These are phyloP conservation scores for Actinomucor elegans DNA, from an alignment of 371 early-diverging fungal species.

Conservation along the genomic window DNA sequence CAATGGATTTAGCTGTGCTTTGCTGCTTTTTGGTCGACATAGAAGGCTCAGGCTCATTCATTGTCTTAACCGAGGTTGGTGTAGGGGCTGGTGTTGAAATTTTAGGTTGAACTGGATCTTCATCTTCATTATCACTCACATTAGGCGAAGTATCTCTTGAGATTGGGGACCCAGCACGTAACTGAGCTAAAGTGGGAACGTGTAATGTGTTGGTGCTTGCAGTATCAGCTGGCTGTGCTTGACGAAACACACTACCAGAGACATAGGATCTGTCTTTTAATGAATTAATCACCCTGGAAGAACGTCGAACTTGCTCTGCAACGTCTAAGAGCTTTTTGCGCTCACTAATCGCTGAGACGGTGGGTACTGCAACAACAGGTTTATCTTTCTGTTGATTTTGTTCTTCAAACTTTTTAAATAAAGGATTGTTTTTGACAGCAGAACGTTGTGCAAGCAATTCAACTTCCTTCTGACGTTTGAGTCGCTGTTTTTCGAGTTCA, in stretches of 20 bases:
- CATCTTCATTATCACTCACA: slow-evolving; percentile 14
- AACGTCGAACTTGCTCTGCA: slow-evolving; percentile 20
- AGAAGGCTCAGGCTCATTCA: neutral
- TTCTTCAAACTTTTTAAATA: slow-evolving; percentile 31
- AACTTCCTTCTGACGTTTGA: slow-evolving; percentile 27
- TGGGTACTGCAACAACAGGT: neutral
- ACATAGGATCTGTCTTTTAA: slow-evolving; percentile 28
- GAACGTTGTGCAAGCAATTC: slow-evolving; percentile 28
- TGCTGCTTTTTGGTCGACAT: neutral
- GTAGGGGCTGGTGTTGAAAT: neutral
- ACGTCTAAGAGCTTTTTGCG: slow-evolving; percentile 9
- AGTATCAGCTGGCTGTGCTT: slow-evolving; percentile 1
- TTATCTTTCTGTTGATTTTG: slow-evolving; percentile 3
- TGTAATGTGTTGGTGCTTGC: neutral
- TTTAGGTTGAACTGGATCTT: neutral
- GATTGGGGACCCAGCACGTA: slow-evolving; percentile 7
- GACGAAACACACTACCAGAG: slow-evolving; percentile 28
- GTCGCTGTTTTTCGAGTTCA: slow-evolving; percentile 23
- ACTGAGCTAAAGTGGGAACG: slow-evolving; percentile 12
- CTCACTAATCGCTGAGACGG: slow-evolving; percentile 10
- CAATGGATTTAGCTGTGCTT: neutral
- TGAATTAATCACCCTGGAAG: slow-evolving; percentile 23
- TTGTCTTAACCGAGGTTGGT: neutral
- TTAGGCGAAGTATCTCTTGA: neutral
- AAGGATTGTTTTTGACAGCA: slow-evolving; percentile 36